Evolutionary conservation across 345 rosid species (phyloP), one percentile per base, ranked within the genome.

Genomic region (Toxicodendron radicans): DNA sequence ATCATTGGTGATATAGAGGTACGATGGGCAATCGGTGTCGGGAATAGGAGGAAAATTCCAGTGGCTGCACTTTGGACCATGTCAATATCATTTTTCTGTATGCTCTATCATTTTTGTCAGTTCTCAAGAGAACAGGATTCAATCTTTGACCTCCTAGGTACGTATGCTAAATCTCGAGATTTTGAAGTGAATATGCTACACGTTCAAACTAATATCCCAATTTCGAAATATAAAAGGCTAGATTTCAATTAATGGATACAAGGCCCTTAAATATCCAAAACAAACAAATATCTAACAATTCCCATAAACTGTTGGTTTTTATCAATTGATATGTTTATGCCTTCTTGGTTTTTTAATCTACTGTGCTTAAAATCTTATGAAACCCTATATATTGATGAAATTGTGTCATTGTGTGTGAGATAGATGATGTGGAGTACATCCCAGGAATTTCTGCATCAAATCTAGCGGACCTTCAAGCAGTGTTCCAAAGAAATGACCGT

Each of bases 381-480:
- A 9, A 46, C 17, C 8, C 20, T 18, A 6, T 0, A 18, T 54
- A 6, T 17, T n/a, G 43, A 38, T 38, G 43, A 32, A 30, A 10
- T 18, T 68, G 43, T 68, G 9, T 16, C 14, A 12, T n/a, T 66
- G 10, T 65, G 32, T 65, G 27, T 30, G 68, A 45, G 41, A 75
- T 66, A 73, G 88, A 83, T 43, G 76, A 70, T 32, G 81, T 81
- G 53, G 86, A 86, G 30, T 66, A 80, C 65, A 80, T 84, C 14
- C 85, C 84, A 0, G 82, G 87, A 68, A 66, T 80, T 64, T 78
- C 83, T 38, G 73, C 74, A 41, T 70, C 72, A n/a, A 35, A 41
- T 57, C 66, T 85, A 5, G 76, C 75, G 1, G 90, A 88, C 13
- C 84, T 85, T 56, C 82, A 74, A 17, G 73, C 76, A n/a, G 67